Conservation (phyloP, 225 moss, liverwort and hornwort species). For the Physcomitrellopsis africana region DNA sequence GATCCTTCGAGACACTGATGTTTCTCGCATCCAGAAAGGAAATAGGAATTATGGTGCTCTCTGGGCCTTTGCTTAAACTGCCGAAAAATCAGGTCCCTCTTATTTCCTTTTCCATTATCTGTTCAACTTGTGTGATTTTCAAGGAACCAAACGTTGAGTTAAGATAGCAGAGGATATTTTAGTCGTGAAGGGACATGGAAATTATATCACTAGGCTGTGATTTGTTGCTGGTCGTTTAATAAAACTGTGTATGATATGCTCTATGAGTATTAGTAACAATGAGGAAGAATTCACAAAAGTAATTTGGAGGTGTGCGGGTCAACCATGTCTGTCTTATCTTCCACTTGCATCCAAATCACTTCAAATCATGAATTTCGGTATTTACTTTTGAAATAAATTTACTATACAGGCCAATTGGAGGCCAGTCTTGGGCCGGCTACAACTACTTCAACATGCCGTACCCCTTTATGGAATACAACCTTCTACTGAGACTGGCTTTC, state of each 20-base stretch:
- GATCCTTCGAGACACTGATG: constrained; percentile 78
- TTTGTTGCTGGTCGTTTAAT: neutral
- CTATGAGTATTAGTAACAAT: neutral
- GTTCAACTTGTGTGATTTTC: too few species aligned
- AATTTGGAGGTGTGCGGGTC: constrained; percentile 8
- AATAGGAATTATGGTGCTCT: constrained; percentile 77
- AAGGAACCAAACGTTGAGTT: too few species aligned
- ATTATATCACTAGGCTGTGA: neutral
- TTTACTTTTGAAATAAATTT: neutral
- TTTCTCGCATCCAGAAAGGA: constrained; percentile 91
- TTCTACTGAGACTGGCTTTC: constrained; percentile 62
- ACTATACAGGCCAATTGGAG: constrained; percentile 68
- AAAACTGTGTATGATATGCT: neutral
- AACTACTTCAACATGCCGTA: constrained; percentile 63
- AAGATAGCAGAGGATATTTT: neutral
- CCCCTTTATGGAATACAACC: constrained; percentile 90
- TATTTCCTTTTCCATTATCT: neutral
- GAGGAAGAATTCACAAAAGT: neutral
- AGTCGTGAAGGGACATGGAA: neutral
- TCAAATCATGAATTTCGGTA: neutral
- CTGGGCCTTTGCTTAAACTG: constrained; percentile 68
- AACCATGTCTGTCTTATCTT: constrained; percentile 6
- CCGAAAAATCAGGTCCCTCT: constrained; percentile 76
- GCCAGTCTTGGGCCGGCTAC: too few species aligned
- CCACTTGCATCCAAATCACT: neutral